A percentile compares a stretch with the other conserved stretches of the same genome.
phyloP scores from a whole-genome alignment of 2,329 filamentous ascomycete genomes.

The Hypoxylon rubiginosum region DNA sequence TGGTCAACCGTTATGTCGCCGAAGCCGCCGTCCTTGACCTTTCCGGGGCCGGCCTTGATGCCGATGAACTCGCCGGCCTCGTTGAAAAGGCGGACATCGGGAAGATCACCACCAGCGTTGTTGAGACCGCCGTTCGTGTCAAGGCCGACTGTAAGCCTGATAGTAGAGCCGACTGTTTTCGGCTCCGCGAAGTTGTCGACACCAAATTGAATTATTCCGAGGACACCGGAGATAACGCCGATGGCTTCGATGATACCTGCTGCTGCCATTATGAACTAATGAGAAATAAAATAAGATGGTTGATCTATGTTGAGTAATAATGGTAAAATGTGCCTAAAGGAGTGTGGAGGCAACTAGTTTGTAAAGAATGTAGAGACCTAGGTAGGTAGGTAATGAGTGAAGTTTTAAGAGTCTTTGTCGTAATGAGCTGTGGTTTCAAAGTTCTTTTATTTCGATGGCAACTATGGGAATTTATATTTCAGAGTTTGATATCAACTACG shows the following conservation, averaged over 20 bases:
- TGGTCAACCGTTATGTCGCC: conserved; percentile 38
- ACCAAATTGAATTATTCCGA: conserved; percentile 44
- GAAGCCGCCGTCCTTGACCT: conserved; percentile 40
- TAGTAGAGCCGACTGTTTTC: conserved; percentile 32
- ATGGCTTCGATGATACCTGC: conserved; percentile 41
- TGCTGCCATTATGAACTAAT: conserved; percentile 20
- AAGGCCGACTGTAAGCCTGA: conserved; percentile 43
- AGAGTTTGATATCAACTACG: background rate
- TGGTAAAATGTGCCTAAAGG: conserved; percentile 10
- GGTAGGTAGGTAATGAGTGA: too few species aligned
- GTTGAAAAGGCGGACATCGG: conserved; percentile 48
- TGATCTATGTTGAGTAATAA: background rate
- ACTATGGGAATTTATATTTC: background rate
- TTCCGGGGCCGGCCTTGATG: conserved; percentile 37
- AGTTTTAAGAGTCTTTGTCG: conserved; percentile 2
- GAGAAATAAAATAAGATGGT: background rate
- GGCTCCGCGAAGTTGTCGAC: conserved; percentile 35
- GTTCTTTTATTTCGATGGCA: background rate
- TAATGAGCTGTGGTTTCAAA: background rate
- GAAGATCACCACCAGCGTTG: conserved; percentile 46
- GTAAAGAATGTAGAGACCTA: conserved; percentile 30
- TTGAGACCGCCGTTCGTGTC: conserved; percentile 38
- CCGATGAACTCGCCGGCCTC: conserved; percentile 47
- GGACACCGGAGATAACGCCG: conserved; percentile 37
- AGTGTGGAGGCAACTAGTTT: conserved; percentile 15